Conservation (phyloP, 768 basidiomycete genomes). For the Agaricus bisporus region DNA sequence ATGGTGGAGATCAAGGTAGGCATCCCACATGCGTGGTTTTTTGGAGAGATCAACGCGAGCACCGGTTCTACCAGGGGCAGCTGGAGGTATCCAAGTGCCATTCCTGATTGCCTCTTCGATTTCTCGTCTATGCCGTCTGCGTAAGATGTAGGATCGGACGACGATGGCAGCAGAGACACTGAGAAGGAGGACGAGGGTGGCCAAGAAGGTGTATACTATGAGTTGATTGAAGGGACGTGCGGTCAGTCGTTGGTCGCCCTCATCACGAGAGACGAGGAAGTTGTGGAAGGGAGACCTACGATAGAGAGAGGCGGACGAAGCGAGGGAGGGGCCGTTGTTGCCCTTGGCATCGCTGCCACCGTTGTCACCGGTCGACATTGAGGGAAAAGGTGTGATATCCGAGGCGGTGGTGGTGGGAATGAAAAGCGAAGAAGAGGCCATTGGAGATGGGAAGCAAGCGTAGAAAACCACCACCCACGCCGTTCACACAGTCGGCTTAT, state of each 20-base stretch:
- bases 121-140: constrained; percentile 51
- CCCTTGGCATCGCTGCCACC: not conserved
- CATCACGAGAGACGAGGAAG: not conserved
- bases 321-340: constrained; percentile 10
- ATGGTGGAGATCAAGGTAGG: constrained; percentile 27
- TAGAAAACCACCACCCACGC: not conserved
- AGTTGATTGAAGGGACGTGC: constrained; percentile 7
- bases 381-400: not conserved
- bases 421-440: not conserved
- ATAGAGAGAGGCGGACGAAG: constrained; percentile 26
- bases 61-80: constrained; percentile 16
- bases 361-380: not conserved
- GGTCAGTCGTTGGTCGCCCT: constrained; percentile 1
- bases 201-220: constrained; percentile 46
- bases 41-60: constrained; percentile 32
- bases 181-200: constrained; percentile 63
- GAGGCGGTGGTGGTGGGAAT: not conserved
- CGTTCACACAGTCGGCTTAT: constrained; percentile 4
- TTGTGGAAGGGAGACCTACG: constrained; percentile 18
- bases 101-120: constrained; percentile 61
- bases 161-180: constrained; percentile 65
- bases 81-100: constrained; percentile 51
- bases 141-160: constrained; percentile 56
- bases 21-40: constrained; percentile 46
- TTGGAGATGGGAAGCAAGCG: not conserved